These are phyloP conservation scores for Triglochin maritima DNA, from an alignment of 106 monocot genomes.

Conservation along the genomic window DNA sequence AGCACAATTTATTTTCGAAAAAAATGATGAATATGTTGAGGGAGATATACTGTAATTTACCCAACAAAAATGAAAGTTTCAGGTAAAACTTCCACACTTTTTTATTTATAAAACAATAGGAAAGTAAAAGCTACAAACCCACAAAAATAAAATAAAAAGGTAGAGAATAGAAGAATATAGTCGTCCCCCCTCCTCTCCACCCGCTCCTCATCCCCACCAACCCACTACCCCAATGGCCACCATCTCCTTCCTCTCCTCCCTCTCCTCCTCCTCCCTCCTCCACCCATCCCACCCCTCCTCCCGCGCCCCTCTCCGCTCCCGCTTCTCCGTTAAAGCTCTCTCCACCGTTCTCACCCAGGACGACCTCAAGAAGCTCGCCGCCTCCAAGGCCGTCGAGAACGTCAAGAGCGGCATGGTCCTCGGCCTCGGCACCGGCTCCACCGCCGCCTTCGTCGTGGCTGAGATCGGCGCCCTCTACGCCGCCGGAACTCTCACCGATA, in stretches of 20 bases:
- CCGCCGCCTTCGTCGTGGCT: constrained; percentile 88
- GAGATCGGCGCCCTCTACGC: constrained; percentile 76
- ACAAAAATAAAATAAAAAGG: background rate
- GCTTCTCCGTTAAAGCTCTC: constrained; percentile 9
- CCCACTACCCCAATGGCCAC: background rate
- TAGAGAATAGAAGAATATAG: background rate
- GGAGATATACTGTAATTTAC: too few species aligned
- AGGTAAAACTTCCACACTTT: too few species aligned
- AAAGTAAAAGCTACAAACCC: too few species aligned
- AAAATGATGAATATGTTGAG: too few species aligned
- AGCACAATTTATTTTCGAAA: too few species aligned
- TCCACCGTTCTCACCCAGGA: constrained; percentile 64
- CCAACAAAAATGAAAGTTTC: too few species aligned
- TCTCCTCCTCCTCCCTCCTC: background rate
- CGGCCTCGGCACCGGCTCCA: constrained; percentile 95
- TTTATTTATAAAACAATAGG: too few species aligned
- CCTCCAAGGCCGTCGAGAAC: constrained; percentile 86
- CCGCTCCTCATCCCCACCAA: background rate
- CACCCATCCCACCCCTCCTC: background rate
- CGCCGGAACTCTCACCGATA: constrained; percentile 51
- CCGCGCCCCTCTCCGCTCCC: background rate
- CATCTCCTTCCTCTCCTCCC: constrained; percentile 5
- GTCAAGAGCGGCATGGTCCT: constrained; percentile 93
- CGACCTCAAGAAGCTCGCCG: constrained; percentile 88
- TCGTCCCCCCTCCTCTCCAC: background rate